Percentiles rank a stretch among this genome's conserved stretches.
phyloP scores from a whole-genome alignment of 768 basidiomycete genomes.

The Trametopsis cervina region DNA sequence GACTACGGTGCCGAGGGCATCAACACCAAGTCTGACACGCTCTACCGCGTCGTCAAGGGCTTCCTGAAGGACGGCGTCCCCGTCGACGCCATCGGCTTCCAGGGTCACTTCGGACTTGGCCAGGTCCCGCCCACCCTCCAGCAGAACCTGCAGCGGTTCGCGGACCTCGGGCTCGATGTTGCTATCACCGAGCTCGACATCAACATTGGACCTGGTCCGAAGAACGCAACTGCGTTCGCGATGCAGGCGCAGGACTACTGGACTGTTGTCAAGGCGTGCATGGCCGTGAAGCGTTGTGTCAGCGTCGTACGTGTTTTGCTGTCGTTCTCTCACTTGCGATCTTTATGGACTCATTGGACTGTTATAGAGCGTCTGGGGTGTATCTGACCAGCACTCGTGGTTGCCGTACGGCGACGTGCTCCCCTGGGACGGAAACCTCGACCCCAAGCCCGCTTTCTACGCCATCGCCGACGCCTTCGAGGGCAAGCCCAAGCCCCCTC shows the following conservation, averaged over 20 bases:
- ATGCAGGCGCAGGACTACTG: conserved; percentile 56
- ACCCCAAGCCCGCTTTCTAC: conserved; percentile 11
- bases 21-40: conserved; percentile 46
- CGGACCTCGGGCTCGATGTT: conserved; percentile 56
- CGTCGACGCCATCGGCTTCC: conserved; percentile 56
- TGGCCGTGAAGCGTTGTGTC: conserved; percentile 29
- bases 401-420: conserved; percentile 25
- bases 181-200: conserved; percentile 67
- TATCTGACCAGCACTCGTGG: conserved; percentile 35
- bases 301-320: conserved; percentile 19
- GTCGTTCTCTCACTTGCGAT: background rate
- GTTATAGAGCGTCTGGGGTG: conserved; percentile 32
- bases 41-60: conserved; percentile 43
- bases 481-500: conserved; percentile 7
- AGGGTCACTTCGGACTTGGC: conserved; percentile 56
- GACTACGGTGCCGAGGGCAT: conserved; percentile 30
- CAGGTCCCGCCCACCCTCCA: conserved; percentile 40
- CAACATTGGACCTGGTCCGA: conserved; percentile 41
- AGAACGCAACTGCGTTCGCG: conserved; percentile 37
- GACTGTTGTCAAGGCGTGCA: conserved; percentile 49
- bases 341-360: background rate
- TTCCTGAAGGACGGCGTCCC: conserved; percentile 43
- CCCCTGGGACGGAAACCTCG: conserved; percentile 23
- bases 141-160: conserved; percentile 43
- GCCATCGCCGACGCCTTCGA: conserved; percentile 11